Conservation (phyloP, 352 stramenopile species). For the Globisporangium polare region DNA sequence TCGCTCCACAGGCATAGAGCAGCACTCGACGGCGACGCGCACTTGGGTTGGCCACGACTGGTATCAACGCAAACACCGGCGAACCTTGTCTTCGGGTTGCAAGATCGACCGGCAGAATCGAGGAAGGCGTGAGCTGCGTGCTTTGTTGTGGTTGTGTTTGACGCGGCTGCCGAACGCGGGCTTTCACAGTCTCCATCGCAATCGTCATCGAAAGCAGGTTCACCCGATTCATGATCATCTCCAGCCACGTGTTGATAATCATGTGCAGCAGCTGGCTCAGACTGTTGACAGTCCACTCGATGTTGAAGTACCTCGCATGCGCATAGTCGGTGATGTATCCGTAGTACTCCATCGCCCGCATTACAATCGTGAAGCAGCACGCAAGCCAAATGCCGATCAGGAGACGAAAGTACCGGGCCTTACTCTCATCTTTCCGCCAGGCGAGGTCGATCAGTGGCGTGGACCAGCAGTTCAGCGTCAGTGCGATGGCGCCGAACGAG, state of each 20-base stretch:
- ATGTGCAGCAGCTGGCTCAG: background rate
- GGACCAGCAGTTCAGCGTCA: conserved; percentile 4
- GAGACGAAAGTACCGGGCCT: background rate
- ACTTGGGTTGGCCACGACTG: background rate
- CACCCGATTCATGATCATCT: background rate
- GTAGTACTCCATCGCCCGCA: conserved; percentile 1
- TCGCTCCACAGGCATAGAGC: background rate
- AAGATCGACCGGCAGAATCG: background rate
- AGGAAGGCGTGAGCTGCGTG: background rate
- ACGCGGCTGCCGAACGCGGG: background rate
- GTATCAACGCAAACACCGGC: background rate
- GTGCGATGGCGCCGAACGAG: background rate
- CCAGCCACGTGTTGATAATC: background rate
- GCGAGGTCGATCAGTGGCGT: background rate
- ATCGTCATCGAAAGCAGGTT: conserved; percentile 1
- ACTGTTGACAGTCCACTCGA: conserved; percentile 1
- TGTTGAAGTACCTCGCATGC: background rate
- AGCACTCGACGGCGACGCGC: background rate
- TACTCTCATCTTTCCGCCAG: background rate
- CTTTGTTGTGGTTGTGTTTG: background rate
- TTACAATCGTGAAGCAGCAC: conserved; percentile 8
- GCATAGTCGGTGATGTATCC: background rate
- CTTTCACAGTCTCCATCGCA: conserved; percentile 4
- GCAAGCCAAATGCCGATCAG: background rate
- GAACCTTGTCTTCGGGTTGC: background rate